Conservation (phyloP, 345 rosid genomes). For the Kandelia obovata region DNA sequence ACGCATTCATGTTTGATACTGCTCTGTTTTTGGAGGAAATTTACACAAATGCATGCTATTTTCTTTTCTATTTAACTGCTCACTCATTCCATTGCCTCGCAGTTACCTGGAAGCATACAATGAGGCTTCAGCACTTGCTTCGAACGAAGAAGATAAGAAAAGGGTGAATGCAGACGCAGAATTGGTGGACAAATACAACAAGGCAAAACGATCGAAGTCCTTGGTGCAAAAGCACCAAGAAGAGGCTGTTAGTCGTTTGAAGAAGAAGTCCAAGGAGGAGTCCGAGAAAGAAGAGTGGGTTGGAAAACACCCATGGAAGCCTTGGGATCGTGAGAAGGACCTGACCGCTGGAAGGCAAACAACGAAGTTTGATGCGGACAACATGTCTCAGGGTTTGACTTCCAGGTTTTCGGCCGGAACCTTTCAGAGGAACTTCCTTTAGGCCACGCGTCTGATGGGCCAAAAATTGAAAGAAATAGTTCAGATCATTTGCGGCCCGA, state of each 20-base stretch:
- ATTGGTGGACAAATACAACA: slow-evolving; percentile 85
- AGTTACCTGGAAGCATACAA: slow-evolving; percentile 88
- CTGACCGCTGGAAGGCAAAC: slow-evolving; percentile 66
- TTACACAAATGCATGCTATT: too few species aligned
- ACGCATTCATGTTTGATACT: background rate
- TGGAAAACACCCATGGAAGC: slow-evolving; percentile 94
- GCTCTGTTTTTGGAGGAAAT: background rate
- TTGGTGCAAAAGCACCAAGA: slow-evolving; percentile 77
- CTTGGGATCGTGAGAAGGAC: slow-evolving; percentile 96
- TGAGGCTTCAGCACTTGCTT: slow-evolving; percentile 72
- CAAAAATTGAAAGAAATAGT: too few species aligned
- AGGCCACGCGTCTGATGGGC: background rate
- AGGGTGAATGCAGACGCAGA: slow-evolving; percentile 54
- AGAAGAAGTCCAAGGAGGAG: slow-evolving; percentile 58
- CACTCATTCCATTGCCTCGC: slow-evolving; percentile 17
- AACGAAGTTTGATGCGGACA: slow-evolving; percentile 58
- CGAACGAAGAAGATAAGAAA: slow-evolving; percentile 59
- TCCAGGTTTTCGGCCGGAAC: slow-evolving; percentile 78
- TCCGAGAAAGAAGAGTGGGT: slow-evolving; percentile 72
- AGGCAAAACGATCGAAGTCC: slow-evolving; percentile 74
- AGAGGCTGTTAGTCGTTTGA: slow-evolving; percentile 39
- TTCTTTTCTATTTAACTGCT: too few species aligned
- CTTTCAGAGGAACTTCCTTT: slow-evolving; percentile 48
- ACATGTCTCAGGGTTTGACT: slow-evolving; percentile 67
- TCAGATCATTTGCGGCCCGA: too few species aligned